Percentiles rank a stretch among this genome's conserved stretches.
These are phyloP conservation scores for Hypomyces perniciosus DNA, from an alignment of 2,329 filamentous ascomycete species.

Conservation along the genomic window DNA sequence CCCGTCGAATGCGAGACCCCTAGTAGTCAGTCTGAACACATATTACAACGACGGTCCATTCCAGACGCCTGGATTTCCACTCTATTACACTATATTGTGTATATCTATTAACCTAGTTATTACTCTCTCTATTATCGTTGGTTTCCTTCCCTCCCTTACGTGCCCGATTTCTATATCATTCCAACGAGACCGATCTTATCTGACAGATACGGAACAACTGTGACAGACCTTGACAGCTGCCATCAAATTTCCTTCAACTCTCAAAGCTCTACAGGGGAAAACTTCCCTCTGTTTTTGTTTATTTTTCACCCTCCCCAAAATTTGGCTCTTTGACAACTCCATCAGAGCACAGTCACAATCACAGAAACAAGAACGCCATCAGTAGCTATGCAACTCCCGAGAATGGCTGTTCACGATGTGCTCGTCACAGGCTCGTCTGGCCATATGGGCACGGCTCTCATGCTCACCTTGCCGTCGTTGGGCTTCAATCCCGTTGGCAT, in stretches of 20 bases:
- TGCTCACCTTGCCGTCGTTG: slow-evolving; percentile 34
- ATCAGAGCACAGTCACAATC: too few species aligned
- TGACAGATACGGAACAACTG: background rate
- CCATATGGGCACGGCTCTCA: slow-evolving; percentile 40
- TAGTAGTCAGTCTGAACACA: too few species aligned
- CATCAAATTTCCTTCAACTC: background rate
- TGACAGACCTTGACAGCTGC: background rate
- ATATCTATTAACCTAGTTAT: too few species aligned
- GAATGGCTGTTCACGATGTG: slow-evolving; percentile 22
- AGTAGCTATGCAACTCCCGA: slow-evolving; percentile 1
- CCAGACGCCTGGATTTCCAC: too few species aligned
- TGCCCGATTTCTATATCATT: too few species aligned
- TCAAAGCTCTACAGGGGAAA: background rate
- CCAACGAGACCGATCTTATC: too few species aligned
- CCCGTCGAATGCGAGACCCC: too few species aligned
- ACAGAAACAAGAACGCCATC: too few species aligned
- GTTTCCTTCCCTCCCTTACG: too few species aligned
- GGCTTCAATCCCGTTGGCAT: slow-evolving; percentile 38
- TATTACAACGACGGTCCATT: too few species aligned
- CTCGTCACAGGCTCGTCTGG: slow-evolving; percentile 43
- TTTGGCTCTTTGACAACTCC: background rate
- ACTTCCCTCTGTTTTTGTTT: background rate
- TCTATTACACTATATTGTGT: too few species aligned
- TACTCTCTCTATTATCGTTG: too few species aligned
- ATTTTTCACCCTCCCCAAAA: background rate